A percentile compares a stretch with the other conserved stretches of the same genome.
Conservation (phyloP, 2,329 filamentous ascomycete genomes). For the Fusarium lateritium region DNA sequence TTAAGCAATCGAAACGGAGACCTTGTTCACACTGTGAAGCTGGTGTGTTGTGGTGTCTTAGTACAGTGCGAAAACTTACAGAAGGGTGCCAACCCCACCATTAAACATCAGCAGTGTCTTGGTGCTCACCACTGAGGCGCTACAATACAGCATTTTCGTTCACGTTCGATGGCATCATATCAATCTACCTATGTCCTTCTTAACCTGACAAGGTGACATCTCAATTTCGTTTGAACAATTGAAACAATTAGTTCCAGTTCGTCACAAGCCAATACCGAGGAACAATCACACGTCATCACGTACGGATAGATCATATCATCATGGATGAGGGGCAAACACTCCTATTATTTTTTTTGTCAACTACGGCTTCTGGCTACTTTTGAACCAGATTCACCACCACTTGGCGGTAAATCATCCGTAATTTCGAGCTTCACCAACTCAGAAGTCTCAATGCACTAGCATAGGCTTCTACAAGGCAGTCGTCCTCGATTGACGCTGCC, state of each 20-base stretch:
- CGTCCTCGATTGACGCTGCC: conserved; percentile 40
- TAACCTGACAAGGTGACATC: too few relatives aligned
- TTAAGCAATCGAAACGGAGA: too few relatives aligned
- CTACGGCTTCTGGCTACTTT: conserved; percentile 45
- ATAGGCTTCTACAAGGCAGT: conserved; percentile 42
- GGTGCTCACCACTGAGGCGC: not conserved
- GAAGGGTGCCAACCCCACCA: not conserved
- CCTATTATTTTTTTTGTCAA: conserved; percentile 44
- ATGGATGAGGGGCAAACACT: conserved; percentile 38
- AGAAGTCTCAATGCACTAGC: conserved; percentile 50
- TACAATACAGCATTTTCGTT: not conserved
- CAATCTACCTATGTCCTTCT: not conserved
- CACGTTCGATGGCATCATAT: not conserved
- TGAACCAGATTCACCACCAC: conserved; percentile 47
- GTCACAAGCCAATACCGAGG: not conserved
- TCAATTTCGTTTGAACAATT: too few relatives aligned
- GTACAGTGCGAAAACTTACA: too few relatives aligned
- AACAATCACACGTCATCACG: conserved; percentile 16
- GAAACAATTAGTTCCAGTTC: too few relatives aligned
- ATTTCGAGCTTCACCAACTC: conserved; percentile 45
- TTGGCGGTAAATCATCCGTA: conserved; percentile 48
- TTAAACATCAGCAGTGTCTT: not conserved
- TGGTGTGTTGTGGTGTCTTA: too few relatives aligned
- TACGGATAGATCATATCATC: not conserved
- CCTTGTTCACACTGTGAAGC: too few relatives aligned